Base-by-base conservation (phyloP, 2,329 filamentous ascomycete species). In the Westerdykella aurantiaca region DNA sequence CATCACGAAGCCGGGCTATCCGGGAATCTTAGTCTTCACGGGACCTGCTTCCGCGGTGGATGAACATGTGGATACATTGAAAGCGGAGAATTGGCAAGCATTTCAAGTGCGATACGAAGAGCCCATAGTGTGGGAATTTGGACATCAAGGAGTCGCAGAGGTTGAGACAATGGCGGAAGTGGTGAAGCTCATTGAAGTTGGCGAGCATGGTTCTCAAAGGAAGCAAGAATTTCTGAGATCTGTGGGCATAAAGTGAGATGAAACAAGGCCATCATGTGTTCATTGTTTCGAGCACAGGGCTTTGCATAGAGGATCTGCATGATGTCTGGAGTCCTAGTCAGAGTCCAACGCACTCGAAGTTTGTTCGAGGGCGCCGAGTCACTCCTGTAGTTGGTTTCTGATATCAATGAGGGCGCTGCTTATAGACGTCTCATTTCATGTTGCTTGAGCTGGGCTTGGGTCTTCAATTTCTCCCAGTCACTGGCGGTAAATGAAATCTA, bases 1-100 rank as follows among this genome's bases (percentile, higher is more conserved):
- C 12, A 53, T 73, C 31, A 71, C 71, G 0, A 73, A 73, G 44
- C 70, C 71, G 1, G 71, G 71, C 7, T 72, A 73, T 44, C 71
- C 71, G 17, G 71, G 71, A 12, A 57, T 73, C 4, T 57, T 74
- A 46, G 46, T 73, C 25, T 74, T 70, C 46, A 66, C 67, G 3
- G 71, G 71, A 0, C 64, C 68, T 3, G 48, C 52, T 0, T 35
- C 43, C 10, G 61, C 61, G 2, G 69, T 74, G 18, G 56, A 58
- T 35, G 67, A 68, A 34, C 71, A 73, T 46, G 64, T 73, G 31
- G 64, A 63, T 31, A 61, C 60, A 16, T 54, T 74, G 14, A 73
- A 72, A 44, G 54, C 55, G 13, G 60, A 68, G 47, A 72, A 72
- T 16, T 74, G 71, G 71, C 61, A 67, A 37, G 71, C 71, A 0